Conservation (phyloP, 805 yeast species). For the Yamadazyma kitorensis region DNA sequence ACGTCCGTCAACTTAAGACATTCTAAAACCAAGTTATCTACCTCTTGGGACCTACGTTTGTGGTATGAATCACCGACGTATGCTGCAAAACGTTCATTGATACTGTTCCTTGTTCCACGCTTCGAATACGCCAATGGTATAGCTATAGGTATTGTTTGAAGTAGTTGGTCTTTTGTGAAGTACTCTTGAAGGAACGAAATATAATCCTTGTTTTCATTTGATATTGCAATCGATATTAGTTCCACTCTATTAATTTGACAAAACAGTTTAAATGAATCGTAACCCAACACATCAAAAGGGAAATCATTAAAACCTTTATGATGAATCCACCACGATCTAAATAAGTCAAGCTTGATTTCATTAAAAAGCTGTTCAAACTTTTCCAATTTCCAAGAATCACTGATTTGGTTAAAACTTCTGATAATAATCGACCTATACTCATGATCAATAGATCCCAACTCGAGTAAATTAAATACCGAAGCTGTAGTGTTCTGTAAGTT, state of each 20-base stretch:
- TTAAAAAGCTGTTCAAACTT: background rate
- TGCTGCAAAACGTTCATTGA: conserved; percentile 11
- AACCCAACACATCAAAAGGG: conserved; percentile 25
- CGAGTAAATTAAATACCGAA: conserved; percentile 11
- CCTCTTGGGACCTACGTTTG: background rate
- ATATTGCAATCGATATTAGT: conserved; percentile 1
- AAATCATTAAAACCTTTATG: conserved; percentile 30
- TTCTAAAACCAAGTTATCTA: conserved; percentile 3
- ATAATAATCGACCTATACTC: background rate
- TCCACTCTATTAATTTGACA: background rate
- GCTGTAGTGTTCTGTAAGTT: conserved; percentile 7
- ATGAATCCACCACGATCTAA: conserved; percentile 43
- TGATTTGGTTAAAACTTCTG: background rate
- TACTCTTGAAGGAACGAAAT: too few relatives aligned
- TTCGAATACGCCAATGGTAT: conserved; percentile 45
- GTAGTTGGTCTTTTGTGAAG: background rate
- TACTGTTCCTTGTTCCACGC: conserved; percentile 34
- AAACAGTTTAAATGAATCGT: background rate
- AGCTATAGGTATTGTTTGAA: conserved; percentile 19
- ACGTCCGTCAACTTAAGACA: conserved; percentile 4
- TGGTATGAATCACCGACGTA: background rate
- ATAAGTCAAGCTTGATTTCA: conserved; percentile 24
- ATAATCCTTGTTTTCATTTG: too few relatives aligned
- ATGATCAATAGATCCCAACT: conserved; percentile 4
- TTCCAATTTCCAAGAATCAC: conserved; percentile 1